phyloP scores from a whole-genome alignment of 2,329 filamentous ascomycete genomes.

The Mycosphaerella sp. region DNA sequence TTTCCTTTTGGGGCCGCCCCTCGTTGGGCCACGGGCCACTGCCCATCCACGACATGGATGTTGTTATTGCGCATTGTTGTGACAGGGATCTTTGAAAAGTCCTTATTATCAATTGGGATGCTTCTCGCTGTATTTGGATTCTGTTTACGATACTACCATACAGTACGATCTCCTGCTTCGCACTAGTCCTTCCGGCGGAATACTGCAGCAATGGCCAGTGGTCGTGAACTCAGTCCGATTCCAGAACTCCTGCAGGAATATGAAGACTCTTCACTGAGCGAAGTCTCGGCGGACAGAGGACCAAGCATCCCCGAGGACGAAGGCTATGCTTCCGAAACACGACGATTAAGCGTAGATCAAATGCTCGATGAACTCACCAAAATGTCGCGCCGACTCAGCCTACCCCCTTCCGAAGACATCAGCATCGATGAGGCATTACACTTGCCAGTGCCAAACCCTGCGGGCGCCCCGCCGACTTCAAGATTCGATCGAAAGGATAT shows the following conservation, averaged over 20 bases:
- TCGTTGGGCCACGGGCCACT: slow-evolving; percentile 1
- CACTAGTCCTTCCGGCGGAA: not conserved
- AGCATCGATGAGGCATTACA: slow-evolving; percentile 3
- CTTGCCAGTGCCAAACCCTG: not conserved
- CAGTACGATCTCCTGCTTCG: not conserved
- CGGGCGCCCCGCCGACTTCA: not conserved
- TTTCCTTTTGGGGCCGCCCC: slow-evolving; percentile 1
- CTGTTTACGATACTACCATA: not conserved
- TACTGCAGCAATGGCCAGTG: not conserved
- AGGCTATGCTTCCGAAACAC: slow-evolving; percentile 6
- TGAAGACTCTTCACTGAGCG: not conserved
- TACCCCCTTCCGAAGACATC: slow-evolving; percentile 2
- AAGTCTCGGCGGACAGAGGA: not conserved
- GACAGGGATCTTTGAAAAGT: not conserved
- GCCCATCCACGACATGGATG: slow-evolving; percentile 6
- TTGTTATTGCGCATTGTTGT: slow-evolving; percentile 2
- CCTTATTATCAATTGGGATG: not conserved
- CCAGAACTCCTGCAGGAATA: slow-evolving; percentile 6
- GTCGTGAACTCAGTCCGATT: not conserved
- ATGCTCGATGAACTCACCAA: slow-evolving; percentile 5
- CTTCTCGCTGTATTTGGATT: no score
- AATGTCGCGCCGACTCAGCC: slow-evolving; percentile 5
- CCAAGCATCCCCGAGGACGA: slow-evolving; percentile 3
- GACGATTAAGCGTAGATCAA: not conserved
- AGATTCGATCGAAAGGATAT: not conserved